These are phyloP conservation scores for Naganishia antarctica DNA, from an alignment of 768 basidiomycete species.

Conservation along the genomic window DNA sequence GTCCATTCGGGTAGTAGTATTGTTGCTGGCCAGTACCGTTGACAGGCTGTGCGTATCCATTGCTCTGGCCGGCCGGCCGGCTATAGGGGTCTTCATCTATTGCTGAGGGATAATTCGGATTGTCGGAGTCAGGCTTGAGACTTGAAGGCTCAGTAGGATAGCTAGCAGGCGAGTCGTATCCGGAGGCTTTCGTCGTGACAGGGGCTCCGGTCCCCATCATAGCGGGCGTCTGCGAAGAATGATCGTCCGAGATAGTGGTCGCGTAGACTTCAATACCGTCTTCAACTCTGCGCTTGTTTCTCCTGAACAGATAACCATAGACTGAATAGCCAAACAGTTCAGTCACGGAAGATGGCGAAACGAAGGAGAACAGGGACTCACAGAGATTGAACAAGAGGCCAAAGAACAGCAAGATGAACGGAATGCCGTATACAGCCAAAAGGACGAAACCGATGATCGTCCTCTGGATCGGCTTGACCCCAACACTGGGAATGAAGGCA, in stretches of 20 bases:
- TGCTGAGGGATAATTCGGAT: neutral
- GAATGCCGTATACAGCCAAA: conserved; percentile 66
- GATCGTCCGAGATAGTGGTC: conserved; percentile 35
- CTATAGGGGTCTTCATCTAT: neutral
- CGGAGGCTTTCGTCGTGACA: conserved; percentile 1
- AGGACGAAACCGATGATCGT: conserved; percentile 73
- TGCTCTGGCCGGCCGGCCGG: neutral
- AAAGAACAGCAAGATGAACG: conserved; percentile 64
- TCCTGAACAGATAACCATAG: conserved; percentile 47
- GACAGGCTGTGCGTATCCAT: neutral
- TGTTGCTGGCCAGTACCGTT: conserved; percentile 9
- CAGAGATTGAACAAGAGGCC: conserved; percentile 59
- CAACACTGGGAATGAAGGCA: conserved; percentile 65
- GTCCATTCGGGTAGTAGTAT: conserved; percentile 16
- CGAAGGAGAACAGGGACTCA: conserved; percentile 24
- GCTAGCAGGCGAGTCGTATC: conserved; percentile 2
- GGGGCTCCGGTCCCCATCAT: conserved; percentile 7
- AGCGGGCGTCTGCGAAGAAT: conserved; percentile 33
- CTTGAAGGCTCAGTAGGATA: neutral
- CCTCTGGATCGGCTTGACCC: conserved; percentile 68
- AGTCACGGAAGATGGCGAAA: neutral
- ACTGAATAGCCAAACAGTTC: conserved; percentile 21
- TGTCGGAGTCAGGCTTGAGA: neutral
- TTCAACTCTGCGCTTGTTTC: conserved; percentile 43
- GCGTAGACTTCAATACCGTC: conserved; percentile 45